Conservation (phyloP, 768 basidiomycete genomes). For the Pleurotus djamor region DNA sequence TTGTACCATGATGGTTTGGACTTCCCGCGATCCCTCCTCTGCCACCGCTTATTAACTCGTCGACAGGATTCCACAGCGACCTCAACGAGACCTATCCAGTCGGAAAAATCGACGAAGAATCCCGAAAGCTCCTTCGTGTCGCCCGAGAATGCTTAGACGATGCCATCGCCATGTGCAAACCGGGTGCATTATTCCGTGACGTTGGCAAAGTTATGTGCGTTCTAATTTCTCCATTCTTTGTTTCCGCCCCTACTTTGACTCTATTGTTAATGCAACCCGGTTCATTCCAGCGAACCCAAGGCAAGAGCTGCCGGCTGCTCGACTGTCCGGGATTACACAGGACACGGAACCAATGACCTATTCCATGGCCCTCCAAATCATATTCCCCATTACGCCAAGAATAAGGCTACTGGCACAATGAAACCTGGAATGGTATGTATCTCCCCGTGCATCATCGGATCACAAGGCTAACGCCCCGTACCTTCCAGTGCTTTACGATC, state of each 20-base stretch:
- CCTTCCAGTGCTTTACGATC: conserved; percentile 62
- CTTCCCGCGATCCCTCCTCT: background rate
- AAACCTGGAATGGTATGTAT: conserved; percentile 83
- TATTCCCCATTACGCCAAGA: conserved; percentile 93
- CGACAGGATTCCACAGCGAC: conserved; percentile 87
- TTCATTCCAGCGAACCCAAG: conserved; percentile 67
- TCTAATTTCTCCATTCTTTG: background rate
- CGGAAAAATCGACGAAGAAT: conserved; percentile 80
- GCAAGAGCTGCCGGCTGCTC: conserved; percentile 82
- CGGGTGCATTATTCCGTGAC: conserved; percentile 87
- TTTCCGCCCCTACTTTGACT: too few species aligned
- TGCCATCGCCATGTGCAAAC: conserved; percentile 91
- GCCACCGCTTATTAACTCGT: background rate
- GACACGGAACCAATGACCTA: conserved; percentile 84
- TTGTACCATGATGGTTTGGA: conserved; percentile 72
- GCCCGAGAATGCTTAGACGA: conserved; percentile 84
- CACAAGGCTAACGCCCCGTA: background rate
- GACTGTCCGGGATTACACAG: conserved; percentile 90
- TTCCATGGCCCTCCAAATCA: conserved; percentile 82
- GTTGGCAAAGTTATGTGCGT: conserved; percentile 82
- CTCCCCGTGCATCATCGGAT: background rate
- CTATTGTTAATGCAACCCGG: background rate
- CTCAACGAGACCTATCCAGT: conserved; percentile 93
- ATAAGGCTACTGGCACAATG: conserved; percentile 91
- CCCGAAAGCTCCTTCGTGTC: conserved; percentile 77